Evolutionary conservation across 2,329 filamentous ascomycete genomes (phyloP), one percentile per base, ranked within the genome.

Genomic region (Penicillium sp.): DNA sequence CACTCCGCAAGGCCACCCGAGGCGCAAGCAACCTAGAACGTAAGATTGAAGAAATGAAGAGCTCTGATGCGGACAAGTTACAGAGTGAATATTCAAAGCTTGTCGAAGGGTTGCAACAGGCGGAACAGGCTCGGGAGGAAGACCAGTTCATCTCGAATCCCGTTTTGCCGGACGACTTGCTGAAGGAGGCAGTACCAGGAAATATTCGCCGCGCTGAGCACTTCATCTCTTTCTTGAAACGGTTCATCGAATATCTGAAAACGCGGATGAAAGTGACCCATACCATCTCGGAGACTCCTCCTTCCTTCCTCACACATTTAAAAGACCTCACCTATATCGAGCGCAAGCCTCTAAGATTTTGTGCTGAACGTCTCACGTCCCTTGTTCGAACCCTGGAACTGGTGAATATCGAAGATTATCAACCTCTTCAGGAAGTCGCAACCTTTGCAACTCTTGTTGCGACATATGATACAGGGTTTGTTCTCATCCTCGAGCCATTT

Each of bases 121-220:
- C 91, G 23, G 92, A 96, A 58, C 90, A 96, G 72, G 90, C 90
- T 39, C 86, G 92, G 54, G 88, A 95, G 65, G 94, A 99, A 73
- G 93, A 97, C 71, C 88, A 92, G 0, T 97, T 99, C 70, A 97
- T 99, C 90, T 85, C 93, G 24, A 99, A 97, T 71, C 94, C 94
- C 44, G 92, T 91, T 14, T 77, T 99, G 11, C 94, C 94, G 1
- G 92, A 96, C 64, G 95, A 99, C 70, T 79, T 99, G 8, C 83
- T 99, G 5, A 95, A 93, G 70, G 94, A 99, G 76, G 94, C 94
- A 0, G 90, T 99, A 0, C 94, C 94, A 0, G 95, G 94, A 24
- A 99, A 99, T 65, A 99, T 99, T 61, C 83, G 94, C 56, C 83
- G 94, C 75, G 94, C 94, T 4, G 94, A 99, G 68, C 94, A 99